Conservation (phyloP, 2,329 filamentous ascomycete genomes). For the Penicillium sp. region DNA sequence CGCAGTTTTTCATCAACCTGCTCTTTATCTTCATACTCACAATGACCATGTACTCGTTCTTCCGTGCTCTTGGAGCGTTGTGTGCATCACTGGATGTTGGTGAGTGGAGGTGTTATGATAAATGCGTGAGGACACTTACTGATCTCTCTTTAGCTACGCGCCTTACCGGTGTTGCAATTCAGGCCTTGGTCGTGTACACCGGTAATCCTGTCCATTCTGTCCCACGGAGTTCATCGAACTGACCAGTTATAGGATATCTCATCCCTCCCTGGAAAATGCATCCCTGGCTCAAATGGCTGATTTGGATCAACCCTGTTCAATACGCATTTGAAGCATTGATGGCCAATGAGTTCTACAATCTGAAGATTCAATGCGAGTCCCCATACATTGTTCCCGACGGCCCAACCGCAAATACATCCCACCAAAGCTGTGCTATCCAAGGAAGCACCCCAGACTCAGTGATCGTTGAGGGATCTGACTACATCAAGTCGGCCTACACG, state of each 20-base stretch:
- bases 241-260: slow-evolving; percentile 51
- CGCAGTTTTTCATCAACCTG: slow-evolving; percentile 61
- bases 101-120: slow-evolving; percentile 20
- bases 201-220: slow-evolving; percentile 22
- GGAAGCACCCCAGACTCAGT: slow-evolving; percentile 55
- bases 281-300: slow-evolving; percentile 62
- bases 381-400: slow-evolving; percentile 57
- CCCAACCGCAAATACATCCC: slow-evolving; percentile 45
- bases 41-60: slow-evolving; percentile 56
- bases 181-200: slow-evolving; percentile 59
- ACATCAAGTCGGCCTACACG: slow-evolving; percentile 54
- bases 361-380: slow-evolving; percentile 54
- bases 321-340: slow-evolving; percentile 68
- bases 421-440: slow-evolving; percentile 60
- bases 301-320: slow-evolving; percentile 64
- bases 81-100: slow-evolving; percentile 51
- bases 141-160: slow-evolving; percentile 38
- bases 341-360: slow-evolving; percentile 65
- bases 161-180: slow-evolving; percentile 50
- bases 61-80: slow-evolving; percentile 50
- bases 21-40: slow-evolving; percentile 55
- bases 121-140: not conserved
- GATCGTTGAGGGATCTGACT: slow-evolving; percentile 54
- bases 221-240: not conserved
- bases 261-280: slow-evolving; percentile 62